These are phyloP conservation scores for Microdochium trichocladiopsis DNA, from an alignment of 2,329 filamentous ascomycete genomes.

Conservation along the genomic window DNA sequence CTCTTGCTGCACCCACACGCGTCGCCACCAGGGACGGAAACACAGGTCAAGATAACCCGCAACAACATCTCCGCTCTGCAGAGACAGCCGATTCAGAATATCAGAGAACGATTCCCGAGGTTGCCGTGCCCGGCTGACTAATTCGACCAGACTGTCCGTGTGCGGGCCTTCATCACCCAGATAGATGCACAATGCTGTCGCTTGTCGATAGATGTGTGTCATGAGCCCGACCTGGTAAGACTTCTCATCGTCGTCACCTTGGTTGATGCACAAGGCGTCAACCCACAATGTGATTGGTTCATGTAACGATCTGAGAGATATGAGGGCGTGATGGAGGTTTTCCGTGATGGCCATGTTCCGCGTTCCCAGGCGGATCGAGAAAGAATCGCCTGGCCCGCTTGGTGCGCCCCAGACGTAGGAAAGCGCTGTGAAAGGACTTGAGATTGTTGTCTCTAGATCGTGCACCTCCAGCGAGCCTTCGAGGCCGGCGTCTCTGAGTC, in stretches of 20 bases:
- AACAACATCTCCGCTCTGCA: neutral
- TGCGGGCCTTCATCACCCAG: slow-evolving; percentile 2
- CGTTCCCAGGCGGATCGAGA: neutral
- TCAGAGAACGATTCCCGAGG: neutral
- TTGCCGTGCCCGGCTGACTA: neutral
- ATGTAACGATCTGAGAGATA: slow-evolving; percentile 4
- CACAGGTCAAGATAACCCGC: neutral
- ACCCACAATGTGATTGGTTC: slow-evolving; percentile 7
- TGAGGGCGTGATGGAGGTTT: slow-evolving; percentile 5
- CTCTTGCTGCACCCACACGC: neutral
- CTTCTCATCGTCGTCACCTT: slow-evolving; percentile 4
- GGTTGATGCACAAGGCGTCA: slow-evolving; percentile 8
- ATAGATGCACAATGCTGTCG: slow-evolving; percentile 5
- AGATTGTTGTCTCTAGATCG: neutral
- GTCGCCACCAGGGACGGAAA: neutral
- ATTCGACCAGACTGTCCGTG: neutral
- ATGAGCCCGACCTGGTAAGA: slow-evolving; percentile 4
- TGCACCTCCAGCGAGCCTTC: neutral
- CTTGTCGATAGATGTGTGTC: slow-evolving; percentile 4
- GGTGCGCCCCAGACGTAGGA: neutral
- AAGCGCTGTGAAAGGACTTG: neutral
- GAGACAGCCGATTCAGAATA: neutral
- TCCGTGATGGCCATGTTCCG: slow-evolving; percentile 1
- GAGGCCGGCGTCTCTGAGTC: neutral
- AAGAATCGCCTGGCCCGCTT: neutral